Base-by-base conservation (phyloP, 2,329 filamentous ascomycete genomes). In the Helminthosporium solani region DNA sequence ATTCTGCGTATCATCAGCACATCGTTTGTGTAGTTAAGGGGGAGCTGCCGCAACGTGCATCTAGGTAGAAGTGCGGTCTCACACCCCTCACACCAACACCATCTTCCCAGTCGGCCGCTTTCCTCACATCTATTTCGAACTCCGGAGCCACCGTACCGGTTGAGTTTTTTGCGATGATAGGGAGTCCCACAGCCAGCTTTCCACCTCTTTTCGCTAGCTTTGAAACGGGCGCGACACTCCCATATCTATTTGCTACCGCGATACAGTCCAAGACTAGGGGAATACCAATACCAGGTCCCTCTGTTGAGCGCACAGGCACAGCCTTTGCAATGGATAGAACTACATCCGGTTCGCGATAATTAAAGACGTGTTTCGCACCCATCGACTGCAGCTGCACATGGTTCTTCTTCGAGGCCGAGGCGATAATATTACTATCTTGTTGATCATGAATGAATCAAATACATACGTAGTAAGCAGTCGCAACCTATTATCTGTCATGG, bases 141-240 rank as follows among this genome's bases (percentile, higher is more conserved):
- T 76, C 71, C 0, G 82, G 81, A 47, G 64, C 68, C 15, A 73
- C 66, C 1, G 68, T 70, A 3, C 74, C 70, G 0, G 70, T 75
- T 0, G 81, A 75, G 49, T 83, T 77, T 34, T 66, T 73, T 35
- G 82, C 53, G 46, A 85, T 80, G 14, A 85, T 75, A 0, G 83
- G 83, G 5, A 86, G 63, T 66, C 86, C 74, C 14, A 84, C 66
- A 0, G 81, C 83, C 0, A 85, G 79, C 19, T 66, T 79, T 3
- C 73, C 66, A 0, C 79, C 79, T 1, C 42, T 60, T 47, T 73
- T 65, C 0, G 78, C 80, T 19, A 86, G 68, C 52, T 73, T 73
- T 4, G 74, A 71, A 27, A 85, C 66, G 0, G 64, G 64, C 28
- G 30, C 41, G 9, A 68, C 47, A 38, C 61, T 66, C 6, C 62